A percentile compares a stretch with the other conserved stretches of the same genome.
phyloP scores from a whole-genome alignment of 495 filamentous ascomycete genomes.

The Xanthoparmelia taractica region DNA sequence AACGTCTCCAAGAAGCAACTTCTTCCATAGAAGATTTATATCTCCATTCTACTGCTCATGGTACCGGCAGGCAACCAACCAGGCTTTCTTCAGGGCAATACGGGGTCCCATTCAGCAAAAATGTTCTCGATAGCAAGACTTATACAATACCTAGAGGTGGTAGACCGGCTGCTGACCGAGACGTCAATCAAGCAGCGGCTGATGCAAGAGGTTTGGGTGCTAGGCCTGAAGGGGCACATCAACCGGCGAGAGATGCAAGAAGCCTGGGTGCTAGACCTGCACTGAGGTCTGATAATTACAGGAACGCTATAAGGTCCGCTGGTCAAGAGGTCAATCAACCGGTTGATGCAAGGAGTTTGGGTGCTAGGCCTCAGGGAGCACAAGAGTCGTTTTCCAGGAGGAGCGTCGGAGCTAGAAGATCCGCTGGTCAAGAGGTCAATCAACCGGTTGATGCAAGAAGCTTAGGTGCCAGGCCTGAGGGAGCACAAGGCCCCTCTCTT shows the following conservation, averaged over 20 bases:
- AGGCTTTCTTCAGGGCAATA: background rate
- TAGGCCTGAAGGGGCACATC: too few species aligned
- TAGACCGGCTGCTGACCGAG: background rate
- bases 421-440: background rate
- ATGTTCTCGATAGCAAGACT: conserved; percentile 2
- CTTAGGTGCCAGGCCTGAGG: conserved; percentile 5
- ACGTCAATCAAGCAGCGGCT: background rate
- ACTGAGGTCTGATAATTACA: too few species aligned
- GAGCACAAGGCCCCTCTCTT: background rate
- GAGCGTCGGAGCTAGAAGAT: too few species aligned
- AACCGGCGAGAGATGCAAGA: too few species aligned
- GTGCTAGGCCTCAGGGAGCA: conserved; percentile 8
- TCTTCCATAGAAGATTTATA: conserved; percentile 10
- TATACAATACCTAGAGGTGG: background rate
- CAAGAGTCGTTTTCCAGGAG: too few species aligned
- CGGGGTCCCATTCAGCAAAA: conserved; percentile 5
- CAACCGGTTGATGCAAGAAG: conserved; percentile 8
- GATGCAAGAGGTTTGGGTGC: conserved; percentile 13
- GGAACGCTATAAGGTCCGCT: too few species aligned
- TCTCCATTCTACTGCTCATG: background rate
- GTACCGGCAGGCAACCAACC: background rate
- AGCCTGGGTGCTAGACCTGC: too few species aligned
- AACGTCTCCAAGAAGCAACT: conserved; percentile 13
- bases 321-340: background rate
- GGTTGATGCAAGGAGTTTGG: conserved; percentile 12